Conservation (phyloP, 2,329 filamentous ascomycete species). For the Colletotrichum acutatum region DNA sequence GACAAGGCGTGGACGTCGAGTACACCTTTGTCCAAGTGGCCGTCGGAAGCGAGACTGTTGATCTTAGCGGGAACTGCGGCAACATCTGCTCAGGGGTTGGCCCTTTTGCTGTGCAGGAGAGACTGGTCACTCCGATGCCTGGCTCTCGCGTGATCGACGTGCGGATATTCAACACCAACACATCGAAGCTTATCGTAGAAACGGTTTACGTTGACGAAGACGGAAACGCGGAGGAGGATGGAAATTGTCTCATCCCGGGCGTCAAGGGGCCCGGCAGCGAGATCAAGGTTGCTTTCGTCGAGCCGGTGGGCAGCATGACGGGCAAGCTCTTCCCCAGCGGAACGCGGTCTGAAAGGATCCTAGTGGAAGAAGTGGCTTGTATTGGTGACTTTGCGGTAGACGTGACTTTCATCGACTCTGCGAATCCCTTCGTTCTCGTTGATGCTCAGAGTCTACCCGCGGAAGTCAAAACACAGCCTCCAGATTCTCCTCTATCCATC, state of each 20-base stretch:
- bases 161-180: constrained; percentile 72
- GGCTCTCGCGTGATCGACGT: constrained; percentile 35
- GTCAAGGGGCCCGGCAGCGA: constrained; percentile 63
- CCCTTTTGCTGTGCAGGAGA: constrained; percentile 67
- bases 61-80: constrained; percentile 71
- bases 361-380: constrained; percentile 47
- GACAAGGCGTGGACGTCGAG: constrained; percentile 63
- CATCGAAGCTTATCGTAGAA: constrained; percentile 63
- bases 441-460: constrained; percentile 57
- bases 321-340: constrained; percentile 69
- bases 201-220: constrained; percentile 61
- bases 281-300: constrained; percentile 67
- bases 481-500: constrained; percentile 42
- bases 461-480: constrained; percentile 53
- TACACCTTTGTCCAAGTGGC: constrained; percentile 73
- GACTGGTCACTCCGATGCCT: constrained; percentile 46
- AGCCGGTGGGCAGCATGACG: constrained; percentile 70
- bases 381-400: constrained; percentile 43
- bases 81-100: constrained; percentile 72
- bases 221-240: constrained; percentile 58
- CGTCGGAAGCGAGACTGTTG: constrained; percentile 64
- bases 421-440: constrained; percentile 61
- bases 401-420: constrained; percentile 48
- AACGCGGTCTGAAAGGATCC: constrained; percentile 55
- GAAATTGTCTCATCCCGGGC: constrained; percentile 68